Evolutionary conservation across 768 basidiomycete species (phyloP).

Genomic region (Tricholoma furcatifolium): DNA sequence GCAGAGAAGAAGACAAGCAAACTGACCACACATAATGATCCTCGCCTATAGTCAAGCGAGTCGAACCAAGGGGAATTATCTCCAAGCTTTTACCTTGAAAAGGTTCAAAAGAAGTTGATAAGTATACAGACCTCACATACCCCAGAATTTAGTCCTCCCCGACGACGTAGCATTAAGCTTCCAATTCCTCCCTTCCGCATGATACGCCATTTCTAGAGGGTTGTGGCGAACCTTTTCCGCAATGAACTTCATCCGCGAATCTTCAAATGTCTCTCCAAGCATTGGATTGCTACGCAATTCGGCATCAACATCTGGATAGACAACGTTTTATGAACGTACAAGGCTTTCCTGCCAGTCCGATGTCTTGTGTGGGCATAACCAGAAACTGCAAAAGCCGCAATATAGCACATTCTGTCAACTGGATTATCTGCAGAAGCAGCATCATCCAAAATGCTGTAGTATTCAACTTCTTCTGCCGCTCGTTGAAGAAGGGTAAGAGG

Average conservation of each 20-base stretch:
- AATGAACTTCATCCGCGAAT: slow-evolving; percentile 75
- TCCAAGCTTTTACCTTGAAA: slow-evolving; percentile 82
- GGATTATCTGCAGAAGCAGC: slow-evolving; percentile 60
- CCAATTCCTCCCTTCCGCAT: slow-evolving; percentile 81
- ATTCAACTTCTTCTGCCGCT: slow-evolving; percentile 83
- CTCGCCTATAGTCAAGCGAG: slow-evolving; percentile 61
- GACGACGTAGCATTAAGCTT: slow-evolving; percentile 71
- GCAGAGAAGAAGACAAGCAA: not conserved
- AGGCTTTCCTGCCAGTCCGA: slow-evolving; percentile 83
- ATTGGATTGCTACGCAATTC: slow-evolving; percentile 71
- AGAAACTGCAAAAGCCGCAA: slow-evolving; percentile 85
- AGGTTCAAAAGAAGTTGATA: slow-evolving; percentile 16
- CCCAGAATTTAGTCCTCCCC: slow-evolving; percentile 90
- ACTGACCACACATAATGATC: slow-evolving; percentile 73
- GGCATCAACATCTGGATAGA: slow-evolving; percentile 1
- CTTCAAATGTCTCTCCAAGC: slow-evolving; percentile 88
- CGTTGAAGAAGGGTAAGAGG: slow-evolving; percentile 82
- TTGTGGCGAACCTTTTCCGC: slow-evolving; percentile 88
- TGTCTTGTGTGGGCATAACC: slow-evolving; percentile 79
- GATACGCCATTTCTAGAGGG: slow-evolving; percentile 82
- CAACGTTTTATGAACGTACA: slow-evolving; percentile 49
- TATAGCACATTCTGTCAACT: slow-evolving; percentile 66
- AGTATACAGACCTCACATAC: slow-evolving; percentile 40
- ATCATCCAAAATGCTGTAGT: slow-evolving; percentile 63
- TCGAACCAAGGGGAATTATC: slow-evolving; percentile 76